Evolutionary conservation across 2,329 filamentous ascomycete genomes (phyloP), one percentile per base, ranked within the genome.

Genomic region (Cytospora leucostoma): DNA sequence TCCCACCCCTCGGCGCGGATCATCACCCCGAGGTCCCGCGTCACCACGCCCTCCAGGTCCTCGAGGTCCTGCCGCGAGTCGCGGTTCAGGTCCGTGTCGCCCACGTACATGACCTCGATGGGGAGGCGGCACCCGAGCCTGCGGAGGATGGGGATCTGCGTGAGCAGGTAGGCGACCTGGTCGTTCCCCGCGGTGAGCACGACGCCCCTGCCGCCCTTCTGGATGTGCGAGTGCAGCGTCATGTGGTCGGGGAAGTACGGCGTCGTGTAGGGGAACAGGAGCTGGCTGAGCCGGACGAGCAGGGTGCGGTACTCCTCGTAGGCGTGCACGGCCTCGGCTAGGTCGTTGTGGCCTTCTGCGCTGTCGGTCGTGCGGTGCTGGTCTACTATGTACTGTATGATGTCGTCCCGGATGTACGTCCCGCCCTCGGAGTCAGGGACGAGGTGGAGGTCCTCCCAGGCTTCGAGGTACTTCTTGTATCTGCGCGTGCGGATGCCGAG

Each of bases 241-340:
- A 79, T 78, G 62, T 79, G 78, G 62, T 80, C 76, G 3, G 75
- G 70, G 67, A 77, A 79, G 60, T 79, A 79, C 11, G 78, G 76
- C 8, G 71, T 71, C 8, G 75, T 75, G 69, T 73, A 76, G 4
- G 75, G 75, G 64, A 76, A 78, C 10, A 81, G 73, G 17, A 77
- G 66, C 21, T 70, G 70, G 0, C 75, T 72, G 33, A 80, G 70
- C 40, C 72, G 72, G 52, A 74, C 72, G 32, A 81, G 67, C 66
- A 79, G 76, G 27, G 67, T 70, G 19, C 78, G 75, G 67, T 76
- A 79, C 6, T 71, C 68, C 65, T 80, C 78, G 57, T 80, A 80
- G n/a, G 70, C 69, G 19, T 75, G 75, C 47, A 79, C 71, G 37
- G 72, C 73, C 59, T 70, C 70, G 34, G 71, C 71, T 27, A 75